Percentiles rank a stretch among this genome's conserved stretches.
Conservation (phyloP, 257 asterid species). For the Petunia axillaris region DNA sequence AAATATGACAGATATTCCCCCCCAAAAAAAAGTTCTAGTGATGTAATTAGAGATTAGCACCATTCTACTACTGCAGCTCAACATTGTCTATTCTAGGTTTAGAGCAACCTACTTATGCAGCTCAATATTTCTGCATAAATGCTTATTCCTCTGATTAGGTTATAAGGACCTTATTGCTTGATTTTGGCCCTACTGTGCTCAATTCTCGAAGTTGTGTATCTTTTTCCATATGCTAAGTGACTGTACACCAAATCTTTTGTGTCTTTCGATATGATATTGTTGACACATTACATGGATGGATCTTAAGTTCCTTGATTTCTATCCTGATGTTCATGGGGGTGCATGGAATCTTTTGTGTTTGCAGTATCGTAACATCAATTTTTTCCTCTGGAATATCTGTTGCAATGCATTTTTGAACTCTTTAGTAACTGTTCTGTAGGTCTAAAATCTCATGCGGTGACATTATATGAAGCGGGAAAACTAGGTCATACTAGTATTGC, state of each 20-base stretch:
- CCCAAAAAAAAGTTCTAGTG: neutral
- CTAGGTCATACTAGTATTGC: slow-evolving; percentile 85
- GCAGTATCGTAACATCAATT: neutral
- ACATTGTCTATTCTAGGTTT: slow-evolving; percentile 5
- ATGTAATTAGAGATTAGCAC: neutral
- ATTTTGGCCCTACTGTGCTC: slow-evolving; percentile 8
- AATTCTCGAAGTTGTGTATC: neutral
- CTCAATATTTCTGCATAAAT: neutral
- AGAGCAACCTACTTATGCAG: slow-evolving; percentile 13
- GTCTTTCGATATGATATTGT: neutral
- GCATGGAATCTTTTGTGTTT: neutral
- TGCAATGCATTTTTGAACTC: slow-evolving; percentile 7
- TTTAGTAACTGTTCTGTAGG: slow-evolving; percentile 49
- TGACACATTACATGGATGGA: slow-evolving; percentile 14
- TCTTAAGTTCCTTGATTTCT: slow-evolving; percentile 13
- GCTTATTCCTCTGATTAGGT: slow-evolving; percentile 1
- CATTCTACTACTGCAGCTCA: slow-evolving; percentile 7
- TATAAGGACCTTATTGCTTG: neutral
- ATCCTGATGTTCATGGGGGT: neutral
- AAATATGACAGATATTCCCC: slow-evolving; percentile 20
- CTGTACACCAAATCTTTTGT: neutral
- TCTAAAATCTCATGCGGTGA: slow-evolving; percentile 96
- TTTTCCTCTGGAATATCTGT: slow-evolving; percentile 18
- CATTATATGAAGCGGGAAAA: slow-evolving; percentile 97
- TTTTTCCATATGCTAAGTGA: slow-evolving; percentile 14